Percentiles rank a stretch among this genome's conserved stretches.
These are phyloP conservation scores for Aspergillus sp. DNA, from an alignment of 2,329 filamentous ascomycete species.

Conservation along the genomic window DNA sequence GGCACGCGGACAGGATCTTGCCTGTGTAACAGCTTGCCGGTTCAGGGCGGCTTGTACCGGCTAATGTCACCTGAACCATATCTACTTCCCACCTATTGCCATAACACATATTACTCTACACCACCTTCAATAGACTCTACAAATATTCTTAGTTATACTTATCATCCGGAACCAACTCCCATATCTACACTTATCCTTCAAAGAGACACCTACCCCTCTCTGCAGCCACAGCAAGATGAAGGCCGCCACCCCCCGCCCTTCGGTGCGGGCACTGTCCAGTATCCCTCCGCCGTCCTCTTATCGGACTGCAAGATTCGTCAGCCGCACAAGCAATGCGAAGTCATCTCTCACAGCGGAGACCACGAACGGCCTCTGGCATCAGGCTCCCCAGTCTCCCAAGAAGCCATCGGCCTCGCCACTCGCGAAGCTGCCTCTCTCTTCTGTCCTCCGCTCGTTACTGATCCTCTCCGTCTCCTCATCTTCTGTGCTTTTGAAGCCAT, in stretches of 20 bases:
- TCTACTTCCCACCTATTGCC: not conserved
- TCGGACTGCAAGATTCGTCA: constrained; percentile 27
- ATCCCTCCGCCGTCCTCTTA: constrained; percentile 7
- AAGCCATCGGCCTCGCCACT: constrained; percentile 30
- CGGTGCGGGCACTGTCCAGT: constrained; percentile 23
- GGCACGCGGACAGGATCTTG: not conserved
- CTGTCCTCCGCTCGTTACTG: constrained; percentile 38
- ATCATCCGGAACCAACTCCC: not conserved
- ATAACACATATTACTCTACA: not conserved
- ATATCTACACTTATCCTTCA: not conserved
- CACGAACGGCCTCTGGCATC: constrained; percentile 23
- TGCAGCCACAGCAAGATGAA: constrained; percentile 25
- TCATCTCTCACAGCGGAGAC: constrained; percentile 30
- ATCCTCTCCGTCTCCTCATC: constrained; percentile 41
- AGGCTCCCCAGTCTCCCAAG: constrained; percentile 24
- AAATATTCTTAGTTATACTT: constrained; percentile 1
- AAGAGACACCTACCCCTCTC: not conserved
- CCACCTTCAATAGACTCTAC: not conserved
- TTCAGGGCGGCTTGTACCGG: constrained; percentile 9
- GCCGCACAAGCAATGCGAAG: constrained; percentile 33
- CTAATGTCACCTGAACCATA: not conserved
- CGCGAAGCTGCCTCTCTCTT: constrained; percentile 37
- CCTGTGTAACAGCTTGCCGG: constrained; percentile 7
- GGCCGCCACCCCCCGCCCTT: constrained; percentile 23
- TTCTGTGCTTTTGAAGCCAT: constrained; percentile 65